A percentile compares a stretch with the other conserved stretches of the same genome.
phyloP scores from a whole-genome alignment of 192 early-diverging fungal genomes.

The Kickxella alabastrina region DNA sequence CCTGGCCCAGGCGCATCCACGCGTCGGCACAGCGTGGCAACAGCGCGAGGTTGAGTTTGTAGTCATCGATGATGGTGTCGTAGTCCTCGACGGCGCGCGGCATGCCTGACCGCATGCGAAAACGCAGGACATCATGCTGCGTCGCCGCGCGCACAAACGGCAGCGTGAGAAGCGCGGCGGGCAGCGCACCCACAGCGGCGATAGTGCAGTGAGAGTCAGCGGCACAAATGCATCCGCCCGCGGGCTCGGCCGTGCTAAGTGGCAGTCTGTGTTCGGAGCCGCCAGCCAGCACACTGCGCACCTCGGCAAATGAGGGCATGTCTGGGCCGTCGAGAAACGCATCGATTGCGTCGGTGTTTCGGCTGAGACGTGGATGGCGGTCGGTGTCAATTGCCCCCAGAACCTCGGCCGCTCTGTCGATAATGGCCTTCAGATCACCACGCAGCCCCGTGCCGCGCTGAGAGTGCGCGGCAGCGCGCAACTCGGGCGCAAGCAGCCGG shows the following conservation, averaged over 20 bases:
- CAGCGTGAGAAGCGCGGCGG: constrained; percentile 17
- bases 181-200: background rate
- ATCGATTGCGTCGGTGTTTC: constrained; percentile 42
- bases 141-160: constrained; percentile 41
- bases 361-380: constrained; percentile 24
- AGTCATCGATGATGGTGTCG: constrained; percentile 45
- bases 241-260: background rate
- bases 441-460: constrained; percentile 36
- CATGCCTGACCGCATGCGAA: constrained; percentile 42
- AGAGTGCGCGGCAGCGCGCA: constrained; percentile 23
- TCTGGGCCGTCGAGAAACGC: constrained; percentile 38
- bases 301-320: constrained; percentile 41
- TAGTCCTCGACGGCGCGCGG: constrained; percentile 41
- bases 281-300: constrained; percentile 7
- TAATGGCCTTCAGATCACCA: constrained; percentile 37
- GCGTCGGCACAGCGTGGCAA: constrained; percentile 25
- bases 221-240: too few species aligned
- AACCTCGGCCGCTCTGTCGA: constrained; percentile 17
- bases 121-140: constrained; percentile 35
- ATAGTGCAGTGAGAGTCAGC: too few species aligned
- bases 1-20: constrained; percentile 37
- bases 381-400: constrained; percentile 29
- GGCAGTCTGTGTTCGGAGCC: constrained; percentile 6
- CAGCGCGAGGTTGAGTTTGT: constrained; percentile 38
- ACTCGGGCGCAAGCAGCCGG: constrained; percentile 28